A percentile compares a stretch with the other conserved stretches of the same genome.
phyloP scores from a whole-genome alignment of 169 alveolate genomes.

The Plasmodium cynomolgi region DNA sequence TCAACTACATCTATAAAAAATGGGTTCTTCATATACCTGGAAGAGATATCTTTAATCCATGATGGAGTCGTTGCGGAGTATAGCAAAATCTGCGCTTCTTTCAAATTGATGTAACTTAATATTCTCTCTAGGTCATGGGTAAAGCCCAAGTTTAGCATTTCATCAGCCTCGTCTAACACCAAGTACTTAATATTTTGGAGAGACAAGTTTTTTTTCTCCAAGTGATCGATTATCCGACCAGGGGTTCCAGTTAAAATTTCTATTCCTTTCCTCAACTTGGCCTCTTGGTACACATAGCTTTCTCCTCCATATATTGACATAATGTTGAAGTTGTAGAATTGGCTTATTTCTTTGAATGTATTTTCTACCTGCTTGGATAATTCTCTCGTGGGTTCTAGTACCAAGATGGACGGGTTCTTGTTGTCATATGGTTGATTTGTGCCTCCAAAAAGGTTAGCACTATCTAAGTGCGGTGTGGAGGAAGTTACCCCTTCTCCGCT shows the following conservation, averaged over 20 bases:
- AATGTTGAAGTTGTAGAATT: slow-evolving; percentile 80
- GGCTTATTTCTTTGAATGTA: slow-evolving; percentile 81
- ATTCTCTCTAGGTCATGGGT: slow-evolving; percentile 93
- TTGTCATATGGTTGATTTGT: slow-evolving; percentile 14
- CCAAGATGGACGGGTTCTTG: slow-evolving; percentile 80
- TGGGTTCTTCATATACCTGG: slow-evolving; percentile 80
- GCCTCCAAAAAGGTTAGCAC: background rate
- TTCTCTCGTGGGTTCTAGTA: slow-evolving; percentile 93
- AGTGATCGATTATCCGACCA: slow-evolving; percentile 97
- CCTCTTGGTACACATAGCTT: slow-evolving; percentile 89
- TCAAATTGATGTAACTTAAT: slow-evolving; percentile 77
- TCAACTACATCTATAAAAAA: slow-evolving; percentile 77
- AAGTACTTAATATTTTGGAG: slow-evolving; percentile 82
- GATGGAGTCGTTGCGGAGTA: slow-evolving; percentile 90
- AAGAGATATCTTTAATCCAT: slow-evolving; percentile 85
- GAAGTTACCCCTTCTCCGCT: background rate
- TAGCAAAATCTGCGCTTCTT: slow-evolving; percentile 79
- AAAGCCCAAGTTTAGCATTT: slow-evolving; percentile 98
- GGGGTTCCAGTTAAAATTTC: slow-evolving; percentile 97
- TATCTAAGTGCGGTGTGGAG: background rate
- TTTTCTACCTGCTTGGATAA: slow-evolving; percentile 88
- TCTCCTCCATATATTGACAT: slow-evolving; percentile 93
- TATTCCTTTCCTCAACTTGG: slow-evolving; percentile 93
- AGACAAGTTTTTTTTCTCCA: slow-evolving; percentile 92
- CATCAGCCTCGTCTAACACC: slow-evolving; percentile 99